Percentiles rank a stretch among this genome's conserved stretches.
Evolutionary conservation across 352 stramenopile genomes (phyloP).

Genomic region (Albugo laibachii): DNA sequence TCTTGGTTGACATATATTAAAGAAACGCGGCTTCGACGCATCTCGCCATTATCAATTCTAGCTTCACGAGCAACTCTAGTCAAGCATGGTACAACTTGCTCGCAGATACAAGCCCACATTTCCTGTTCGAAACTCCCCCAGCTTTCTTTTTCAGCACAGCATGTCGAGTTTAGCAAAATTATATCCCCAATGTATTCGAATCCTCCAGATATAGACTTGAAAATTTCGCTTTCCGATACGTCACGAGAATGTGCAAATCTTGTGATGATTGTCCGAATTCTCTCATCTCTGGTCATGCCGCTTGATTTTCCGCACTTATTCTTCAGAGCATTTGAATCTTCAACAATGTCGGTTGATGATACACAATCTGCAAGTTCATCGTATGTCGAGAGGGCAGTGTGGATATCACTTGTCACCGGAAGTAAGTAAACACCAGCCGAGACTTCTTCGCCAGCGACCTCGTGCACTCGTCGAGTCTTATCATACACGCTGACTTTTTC

Average conservation of each 20-base stretch:
- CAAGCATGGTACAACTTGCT: constrained; percentile 15
- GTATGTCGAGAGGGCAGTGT: constrained; percentile 8
- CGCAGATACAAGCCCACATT: constrained; percentile 51
- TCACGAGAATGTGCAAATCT: background rate
- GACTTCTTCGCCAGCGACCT: constrained; percentile 8
- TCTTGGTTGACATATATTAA: constrained; percentile 64
- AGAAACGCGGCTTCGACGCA: constrained; percentile 39
- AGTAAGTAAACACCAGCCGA: constrained; percentile 24
- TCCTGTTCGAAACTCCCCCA: constrained; percentile 28
- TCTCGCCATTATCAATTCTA: background rate
- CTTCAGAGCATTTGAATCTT: constrained; percentile 34
- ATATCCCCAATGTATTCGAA: constrained; percentile 69
- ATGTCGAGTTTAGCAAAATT: constrained; percentile 37
- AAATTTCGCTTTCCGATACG: background rate
- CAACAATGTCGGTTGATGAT: constrained; percentile 16
- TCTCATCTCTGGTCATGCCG: constrained; percentile 50
- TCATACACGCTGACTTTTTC: constrained; percentile 46
- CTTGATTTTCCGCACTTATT: constrained; percentile 63
- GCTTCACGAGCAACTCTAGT: no score
- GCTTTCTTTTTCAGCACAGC: constrained; percentile 24
- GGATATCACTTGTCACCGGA: constrained; percentile 26
- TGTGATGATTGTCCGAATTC: constrained; percentile 31
- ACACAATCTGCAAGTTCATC: constrained; percentile 8
- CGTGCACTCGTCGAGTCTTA: constrained; percentile 53
- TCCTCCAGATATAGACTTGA: background rate